These are phyloP conservation scores for Ilyonectria destructans DNA, from an alignment of 2,329 filamentous ascomycete species.

Conservation along the genomic window DNA sequence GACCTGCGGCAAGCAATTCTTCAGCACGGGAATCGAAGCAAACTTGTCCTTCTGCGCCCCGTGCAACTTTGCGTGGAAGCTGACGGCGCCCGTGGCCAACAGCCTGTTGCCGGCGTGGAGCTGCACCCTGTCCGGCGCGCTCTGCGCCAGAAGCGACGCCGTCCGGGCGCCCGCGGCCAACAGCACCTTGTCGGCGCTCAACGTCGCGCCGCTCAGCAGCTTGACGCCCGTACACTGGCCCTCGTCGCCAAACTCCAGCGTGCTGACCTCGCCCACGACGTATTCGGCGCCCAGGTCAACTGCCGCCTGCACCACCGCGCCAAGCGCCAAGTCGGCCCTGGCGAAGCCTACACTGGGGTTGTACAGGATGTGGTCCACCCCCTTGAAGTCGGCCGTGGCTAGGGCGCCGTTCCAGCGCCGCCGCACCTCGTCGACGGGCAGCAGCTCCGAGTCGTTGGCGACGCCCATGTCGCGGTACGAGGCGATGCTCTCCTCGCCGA, in stretches of 20 bases:
- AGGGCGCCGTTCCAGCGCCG: constrained; percentile 71
- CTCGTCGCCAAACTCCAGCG: constrained; percentile 62
- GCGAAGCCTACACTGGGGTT: constrained; percentile 75
- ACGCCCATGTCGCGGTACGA: constrained; percentile 57
- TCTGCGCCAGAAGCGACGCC: constrained; percentile 67
- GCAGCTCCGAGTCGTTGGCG: constrained; percentile 57
- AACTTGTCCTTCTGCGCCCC: constrained; percentile 65
- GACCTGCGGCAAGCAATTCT: constrained; percentile 60
- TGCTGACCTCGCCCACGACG: constrained; percentile 65
- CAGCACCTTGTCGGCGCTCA: constrained; percentile 69
- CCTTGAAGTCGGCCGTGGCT: constrained; percentile 70
- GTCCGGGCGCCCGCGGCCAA: constrained; percentile 73
- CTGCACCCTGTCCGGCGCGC: constrained; percentile 63
- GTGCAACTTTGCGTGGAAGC: constrained; percentile 58
- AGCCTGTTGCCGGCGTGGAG: constrained; percentile 69
- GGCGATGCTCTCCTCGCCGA: constrained; percentile 62
- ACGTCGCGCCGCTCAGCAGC: constrained; percentile 61
- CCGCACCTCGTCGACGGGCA: constrained; percentile 68
- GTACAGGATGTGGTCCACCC: constrained; percentile 69
- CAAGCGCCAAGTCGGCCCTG: constrained; percentile 70
- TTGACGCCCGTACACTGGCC: constrained; percentile 66
- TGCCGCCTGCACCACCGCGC: constrained; percentile 68
- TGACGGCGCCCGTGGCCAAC: constrained; percentile 69
- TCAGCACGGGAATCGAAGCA: constrained; percentile 68
- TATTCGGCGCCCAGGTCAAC: constrained; percentile 70